phyloP scores from a whole-genome alignment of 2,329 filamentous ascomycete genomes.

The Exophiala xenobiotica region DNA sequence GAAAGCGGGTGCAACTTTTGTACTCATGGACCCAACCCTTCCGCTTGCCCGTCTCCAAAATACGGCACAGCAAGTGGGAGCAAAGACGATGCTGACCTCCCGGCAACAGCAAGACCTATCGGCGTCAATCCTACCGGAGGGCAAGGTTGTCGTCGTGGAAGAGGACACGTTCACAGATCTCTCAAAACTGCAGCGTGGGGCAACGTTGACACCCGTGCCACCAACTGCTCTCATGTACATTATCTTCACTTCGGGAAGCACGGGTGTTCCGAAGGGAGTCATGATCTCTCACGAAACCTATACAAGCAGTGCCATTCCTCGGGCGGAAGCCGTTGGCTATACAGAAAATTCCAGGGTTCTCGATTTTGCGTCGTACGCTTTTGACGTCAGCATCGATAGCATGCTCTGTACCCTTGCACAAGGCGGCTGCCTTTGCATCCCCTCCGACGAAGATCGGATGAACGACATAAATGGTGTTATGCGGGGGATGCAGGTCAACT shows the following conservation, averaged over 20 bases:
- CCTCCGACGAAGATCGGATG: conserved; percentile 43
- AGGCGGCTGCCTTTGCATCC: conserved; percentile 51
- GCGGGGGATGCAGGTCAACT: conserved; percentile 51
- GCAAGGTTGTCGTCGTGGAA: conserved; percentile 34
- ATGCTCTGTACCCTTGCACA: conserved; percentile 39
- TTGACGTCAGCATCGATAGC: conserved; percentile 47
- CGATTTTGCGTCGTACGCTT: conserved; percentile 48
- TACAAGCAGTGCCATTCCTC: conserved; percentile 41
- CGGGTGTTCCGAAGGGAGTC: conserved; percentile 35
- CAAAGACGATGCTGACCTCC: conserved; percentile 38
- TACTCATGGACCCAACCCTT: conserved; percentile 42
- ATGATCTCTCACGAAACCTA: conserved; percentile 38
- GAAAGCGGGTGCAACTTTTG: conserved; percentile 45
- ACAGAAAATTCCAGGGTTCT: conserved; percentile 34
- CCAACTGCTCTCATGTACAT: conserved; percentile 38
- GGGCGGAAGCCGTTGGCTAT: conserved; percentile 51
- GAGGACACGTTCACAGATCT: conserved; percentile 29
- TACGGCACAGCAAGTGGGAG: conserved; percentile 38
- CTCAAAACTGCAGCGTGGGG: conserved; percentile 5
- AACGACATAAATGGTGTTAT: conserved; percentile 52
- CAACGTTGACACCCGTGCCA: conserved; percentile 31
- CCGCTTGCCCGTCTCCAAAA: conserved; percentile 39
- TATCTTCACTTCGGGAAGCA: conserved; percentile 38
- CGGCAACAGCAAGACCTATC: conserved; percentile 34
- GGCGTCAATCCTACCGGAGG: conserved; percentile 35